A percentile compares a stretch with the other conserved stretches of the same genome.
phyloP scores from a whole-genome alignment of 345 rosid species.

The Microthlaspi erraticum region DNA sequence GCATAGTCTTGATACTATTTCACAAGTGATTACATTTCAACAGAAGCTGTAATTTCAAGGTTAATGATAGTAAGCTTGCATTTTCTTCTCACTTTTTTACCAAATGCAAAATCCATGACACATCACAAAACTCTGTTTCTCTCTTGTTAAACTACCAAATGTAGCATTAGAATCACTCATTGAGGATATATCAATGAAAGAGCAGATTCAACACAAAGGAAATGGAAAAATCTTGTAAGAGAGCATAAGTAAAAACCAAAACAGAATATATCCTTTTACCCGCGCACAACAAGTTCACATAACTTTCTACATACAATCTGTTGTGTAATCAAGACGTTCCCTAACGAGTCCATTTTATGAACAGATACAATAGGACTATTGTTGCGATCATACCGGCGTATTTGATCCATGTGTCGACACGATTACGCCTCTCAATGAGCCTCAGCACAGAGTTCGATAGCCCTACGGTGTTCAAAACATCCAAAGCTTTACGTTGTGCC shows the following conservation, averaged over 20 bases:
- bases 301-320: slow-evolving; percentile 31
- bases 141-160: neutral
- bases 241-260: neutral
- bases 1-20: too few relatives aligned
- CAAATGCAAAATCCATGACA: neutral
- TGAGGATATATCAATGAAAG: neutral
- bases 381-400: slow-evolving; percentile 79
- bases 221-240: slow-evolving; percentile 3
- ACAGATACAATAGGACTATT: slow-evolving; percentile 58
- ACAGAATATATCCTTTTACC: neutral
- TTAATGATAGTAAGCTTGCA: slow-evolving; percentile 1
- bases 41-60: too few relatives aligned
- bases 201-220: neutral
- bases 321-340: neutral
- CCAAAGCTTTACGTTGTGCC: slow-evolving; percentile 92
- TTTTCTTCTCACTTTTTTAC: slow-evolving; percentile 4
- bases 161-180: neutral
- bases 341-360: slow-evolving; percentile 65
- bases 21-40: too few relatives aligned
- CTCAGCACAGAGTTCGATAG: slow-evolving; percentile 88
- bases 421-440: slow-evolving; percentile 91
- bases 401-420: slow-evolving; percentile 86
- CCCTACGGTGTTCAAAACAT: slow-evolving; percentile 87
- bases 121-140: slow-evolving; percentile 10
- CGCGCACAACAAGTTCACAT: neutral